Conservation (phyloP, 179 eudicot genomes). For the Actinidia arguta region DNA sequence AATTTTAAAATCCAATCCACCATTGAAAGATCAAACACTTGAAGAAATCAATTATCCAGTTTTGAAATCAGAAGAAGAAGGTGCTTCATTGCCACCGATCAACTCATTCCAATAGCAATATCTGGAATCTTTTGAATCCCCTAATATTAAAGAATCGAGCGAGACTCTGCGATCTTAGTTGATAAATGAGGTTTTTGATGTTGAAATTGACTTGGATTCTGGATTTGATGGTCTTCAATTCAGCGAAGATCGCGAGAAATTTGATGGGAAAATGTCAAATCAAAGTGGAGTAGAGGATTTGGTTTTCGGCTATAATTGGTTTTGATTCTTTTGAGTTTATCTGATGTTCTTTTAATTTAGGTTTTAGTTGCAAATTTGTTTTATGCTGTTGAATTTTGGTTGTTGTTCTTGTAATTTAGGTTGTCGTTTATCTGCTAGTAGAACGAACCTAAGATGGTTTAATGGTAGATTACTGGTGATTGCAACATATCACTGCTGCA, state of each 20-base stretch:
- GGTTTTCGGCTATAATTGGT: too few relatives aligned
- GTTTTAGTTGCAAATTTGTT: too few relatives aligned
- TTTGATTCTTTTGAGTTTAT: too few relatives aligned
- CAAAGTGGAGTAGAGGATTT: background rate
- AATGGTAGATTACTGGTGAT: too few relatives aligned
- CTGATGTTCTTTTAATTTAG: too few relatives aligned
- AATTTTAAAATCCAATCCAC: constrained; percentile 5
- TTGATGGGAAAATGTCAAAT: background rate
- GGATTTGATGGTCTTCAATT: background rate
- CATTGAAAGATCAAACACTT: constrained; percentile 43
- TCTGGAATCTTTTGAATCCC: constrained; percentile 28
- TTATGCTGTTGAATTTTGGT: too few relatives aligned
- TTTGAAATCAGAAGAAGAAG: background rate
- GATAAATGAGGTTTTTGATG: constrained; percentile 20
- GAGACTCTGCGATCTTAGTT: constrained; percentile 23
- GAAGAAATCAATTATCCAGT: constrained; percentile 26
- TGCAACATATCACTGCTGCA: too few relatives aligned
- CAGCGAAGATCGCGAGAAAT: constrained; percentile 6
- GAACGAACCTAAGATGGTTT: too few relatives aligned
- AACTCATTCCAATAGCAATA: constrained; percentile 33
- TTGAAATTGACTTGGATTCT: constrained; percentile 2
- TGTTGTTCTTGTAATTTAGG: too few relatives aligned
- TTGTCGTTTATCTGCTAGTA: too few relatives aligned
- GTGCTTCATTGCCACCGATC: background rate
- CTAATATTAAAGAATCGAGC: constrained; percentile 6